Conservation (phyloP, 345 rosid genomes). For the Pugionium cornutum region DNA sequence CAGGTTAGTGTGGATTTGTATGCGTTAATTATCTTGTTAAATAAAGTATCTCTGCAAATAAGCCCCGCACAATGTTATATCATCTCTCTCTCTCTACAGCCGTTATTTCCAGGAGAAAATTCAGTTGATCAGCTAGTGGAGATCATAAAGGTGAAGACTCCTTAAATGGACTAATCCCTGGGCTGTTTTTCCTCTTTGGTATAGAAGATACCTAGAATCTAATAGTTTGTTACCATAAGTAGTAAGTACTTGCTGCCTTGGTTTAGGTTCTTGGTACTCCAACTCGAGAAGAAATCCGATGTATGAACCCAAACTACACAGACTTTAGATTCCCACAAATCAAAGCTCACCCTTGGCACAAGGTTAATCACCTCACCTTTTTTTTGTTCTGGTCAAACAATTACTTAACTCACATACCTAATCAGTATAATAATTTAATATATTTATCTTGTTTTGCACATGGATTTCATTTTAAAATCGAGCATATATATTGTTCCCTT, state of each 20-base stretch:
- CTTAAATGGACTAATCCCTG: not conserved
- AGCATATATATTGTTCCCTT: conserved; percentile 18
- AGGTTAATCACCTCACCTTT: conserved; percentile 44
- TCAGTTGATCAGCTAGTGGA: conserved; percentile 84
- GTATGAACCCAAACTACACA: conserved; percentile 83
- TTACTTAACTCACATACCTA: not conserved
- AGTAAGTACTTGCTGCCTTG: conserved; percentile 13
- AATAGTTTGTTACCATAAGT: not conserved
- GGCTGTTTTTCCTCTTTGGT: not conserved
- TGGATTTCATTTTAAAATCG: not conserved
- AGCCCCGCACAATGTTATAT: not conserved
- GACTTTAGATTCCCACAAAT: conserved; percentile 79
- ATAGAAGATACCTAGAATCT: conserved; percentile 13
- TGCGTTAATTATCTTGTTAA: not conserved
- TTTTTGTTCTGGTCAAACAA: not conserved
- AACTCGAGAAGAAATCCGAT: conserved; percentile 81
- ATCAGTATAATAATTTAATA: not conserved
- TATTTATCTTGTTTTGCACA: not conserved
- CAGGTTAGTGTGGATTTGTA: conserved; percentile 49
- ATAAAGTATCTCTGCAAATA: not conserved
- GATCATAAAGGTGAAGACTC: conserved; percentile 64
- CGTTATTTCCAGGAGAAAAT: conserved; percentile 80
- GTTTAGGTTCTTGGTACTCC: conserved; percentile 85
- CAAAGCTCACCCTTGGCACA: conserved; percentile 90
- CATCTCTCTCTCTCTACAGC: conserved; percentile 43